Evolutionary conservation across 2,329 filamentous ascomycete genomes (phyloP).

Genomic region (Parasarocladium wereldwijsianum): DNA sequence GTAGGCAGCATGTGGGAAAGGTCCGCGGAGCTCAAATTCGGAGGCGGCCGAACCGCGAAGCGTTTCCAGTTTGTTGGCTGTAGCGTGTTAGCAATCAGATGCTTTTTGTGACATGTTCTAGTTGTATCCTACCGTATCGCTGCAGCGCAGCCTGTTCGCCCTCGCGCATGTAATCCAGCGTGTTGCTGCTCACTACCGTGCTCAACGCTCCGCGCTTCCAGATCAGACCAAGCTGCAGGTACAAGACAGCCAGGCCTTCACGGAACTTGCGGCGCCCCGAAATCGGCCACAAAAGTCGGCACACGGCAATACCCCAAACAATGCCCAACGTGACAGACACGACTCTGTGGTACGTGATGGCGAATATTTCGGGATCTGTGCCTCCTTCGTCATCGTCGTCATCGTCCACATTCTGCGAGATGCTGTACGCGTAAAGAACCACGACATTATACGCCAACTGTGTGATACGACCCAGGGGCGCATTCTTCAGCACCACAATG

Average conservation of each 20-base stretch:
- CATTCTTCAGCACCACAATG: conserved; percentile 70
- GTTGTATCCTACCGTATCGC: conserved; percentile 39
- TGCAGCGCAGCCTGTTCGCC: conserved; percentile 79
- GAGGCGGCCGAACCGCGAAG: conserved; percentile 59
- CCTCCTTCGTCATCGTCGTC: conserved; percentile 84
- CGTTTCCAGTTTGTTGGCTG: conserved; percentile 55
- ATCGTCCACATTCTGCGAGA: conserved; percentile 65
- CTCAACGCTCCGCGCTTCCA: conserved; percentile 90
- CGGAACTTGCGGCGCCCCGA: conserved; percentile 79
- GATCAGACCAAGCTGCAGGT: conserved; percentile 86
- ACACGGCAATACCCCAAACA: conserved; percentile 83
- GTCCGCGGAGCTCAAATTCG: conserved; percentile 79
- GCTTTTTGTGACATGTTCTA: conserved; percentile 4
- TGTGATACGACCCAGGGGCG: conserved; percentile 84
- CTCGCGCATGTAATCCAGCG: conserved; percentile 66
- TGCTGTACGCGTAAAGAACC: conserved; percentile 83
- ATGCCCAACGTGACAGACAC: conserved; percentile 76
- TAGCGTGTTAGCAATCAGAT: conserved; percentile 4
- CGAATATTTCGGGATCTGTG: conserved; percentile 65
- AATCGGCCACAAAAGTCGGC: conserved; percentile 83
- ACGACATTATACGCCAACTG: conserved; percentile 93
- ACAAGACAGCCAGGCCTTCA: conserved; percentile 77
- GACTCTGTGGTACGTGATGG: conserved; percentile 80
- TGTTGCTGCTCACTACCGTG: conserved; percentile 45
- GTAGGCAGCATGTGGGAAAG: conserved; percentile 65